Evolutionary conservation across 768 basidiomycete genomes (phyloP).

Genomic region (Auricularia sp.): DNA sequence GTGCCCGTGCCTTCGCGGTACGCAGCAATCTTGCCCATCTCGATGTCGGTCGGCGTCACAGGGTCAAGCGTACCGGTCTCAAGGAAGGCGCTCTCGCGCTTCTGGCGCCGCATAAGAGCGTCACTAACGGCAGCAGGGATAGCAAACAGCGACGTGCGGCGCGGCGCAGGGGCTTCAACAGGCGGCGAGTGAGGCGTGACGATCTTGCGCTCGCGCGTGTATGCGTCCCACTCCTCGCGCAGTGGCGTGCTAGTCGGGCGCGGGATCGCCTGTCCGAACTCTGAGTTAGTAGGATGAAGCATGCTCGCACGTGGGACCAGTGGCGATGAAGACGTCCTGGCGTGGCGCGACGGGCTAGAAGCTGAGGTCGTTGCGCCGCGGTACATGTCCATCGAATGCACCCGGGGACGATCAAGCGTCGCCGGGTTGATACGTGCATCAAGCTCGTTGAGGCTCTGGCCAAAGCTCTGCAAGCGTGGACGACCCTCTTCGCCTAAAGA

Average conservation of each 20-base stretch:
- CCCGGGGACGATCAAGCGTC: slow-evolving; percentile 35
- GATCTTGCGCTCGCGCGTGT: slow-evolving; percentile 76
- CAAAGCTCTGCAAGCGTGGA: slow-evolving; percentile 48
- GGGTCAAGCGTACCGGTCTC: slow-evolving; percentile 24
- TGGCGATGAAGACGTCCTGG: background rate
- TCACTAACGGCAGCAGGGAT: slow-evolving; percentile 67
- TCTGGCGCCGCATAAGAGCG: slow-evolving; percentile 61
- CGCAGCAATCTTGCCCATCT: background rate
- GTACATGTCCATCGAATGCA: slow-evolving; percentile 56
- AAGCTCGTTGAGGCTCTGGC: slow-evolving; percentile 1
- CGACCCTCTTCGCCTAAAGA: slow-evolving; percentile 44
- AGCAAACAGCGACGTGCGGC: slow-evolving; percentile 32
- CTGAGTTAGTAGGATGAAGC: slow-evolving; percentile 8
- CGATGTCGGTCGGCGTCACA: slow-evolving; percentile 8
- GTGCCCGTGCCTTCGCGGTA: slow-evolving; percentile 14
- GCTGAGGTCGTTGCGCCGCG: background rate
- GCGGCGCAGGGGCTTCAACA: slow-evolving; percentile 21
- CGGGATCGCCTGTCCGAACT: slow-evolving; percentile 44
- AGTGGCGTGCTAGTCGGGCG: slow-evolving; percentile 69
- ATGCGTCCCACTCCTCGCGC: slow-evolving; percentile 75
- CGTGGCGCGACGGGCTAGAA: slow-evolving; percentile 24
- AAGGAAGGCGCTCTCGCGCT: slow-evolving; percentile 57
- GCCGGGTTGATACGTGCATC: background rate
- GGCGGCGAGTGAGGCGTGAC: slow-evolving; percentile 71
- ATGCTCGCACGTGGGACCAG: background rate